phyloP scores from a whole-genome alignment of 257 asterid species.

The Lithospermum erythrorhizon region DNA sequence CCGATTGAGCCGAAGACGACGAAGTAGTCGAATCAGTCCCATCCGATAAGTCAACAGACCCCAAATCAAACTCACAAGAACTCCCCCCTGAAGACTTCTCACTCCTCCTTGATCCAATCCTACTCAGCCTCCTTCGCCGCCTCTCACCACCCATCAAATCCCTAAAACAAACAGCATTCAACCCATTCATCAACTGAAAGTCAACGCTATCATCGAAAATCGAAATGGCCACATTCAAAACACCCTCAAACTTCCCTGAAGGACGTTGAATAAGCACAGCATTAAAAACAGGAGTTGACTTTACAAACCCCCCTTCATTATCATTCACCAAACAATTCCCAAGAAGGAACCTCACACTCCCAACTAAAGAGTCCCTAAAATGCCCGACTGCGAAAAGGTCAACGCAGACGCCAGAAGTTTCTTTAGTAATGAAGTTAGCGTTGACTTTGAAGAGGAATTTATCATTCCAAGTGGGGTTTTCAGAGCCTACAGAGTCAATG shows the following conservation, averaged over 20 bases:
- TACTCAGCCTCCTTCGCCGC: constrained; percentile 44
- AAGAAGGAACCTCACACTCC: constrained; percentile 67
- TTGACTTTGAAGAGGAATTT: constrained; percentile 73
- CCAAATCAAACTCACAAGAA: constrained; percentile 34
- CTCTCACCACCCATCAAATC: constrained; percentile 38
- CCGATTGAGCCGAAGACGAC: constrained; percentile 47
- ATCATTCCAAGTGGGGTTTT: constrained; percentile 92
- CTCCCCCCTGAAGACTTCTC: constrained; percentile 49
- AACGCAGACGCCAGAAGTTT: constrained; percentile 75
- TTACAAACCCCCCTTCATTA: background rate
- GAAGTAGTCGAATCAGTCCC: constrained; percentile 61
- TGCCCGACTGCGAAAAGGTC: constrained; percentile 71
- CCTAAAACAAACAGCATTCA: constrained; percentile 51
- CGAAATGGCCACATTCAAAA: constrained; percentile 61
- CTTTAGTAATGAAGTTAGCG: constrained; percentile 51
- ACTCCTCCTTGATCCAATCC: constrained; percentile 55
- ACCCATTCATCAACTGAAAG: constrained; percentile 38
- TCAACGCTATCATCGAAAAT: constrained; percentile 36
- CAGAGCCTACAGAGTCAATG: constrained; percentile 54
- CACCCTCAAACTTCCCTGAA: constrained; percentile 80
- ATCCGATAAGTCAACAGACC: constrained; percentile 34
- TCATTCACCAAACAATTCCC: constrained; percentile 31
- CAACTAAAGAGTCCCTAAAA: constrained; percentile 50
- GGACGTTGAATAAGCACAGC: constrained; percentile 83
- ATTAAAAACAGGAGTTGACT: constrained; percentile 49